These are phyloP conservation scores for Inonotus hispidus DNA, from an alignment of 1,284 basidiomycete genomes.

Conservation along the genomic window DNA sequence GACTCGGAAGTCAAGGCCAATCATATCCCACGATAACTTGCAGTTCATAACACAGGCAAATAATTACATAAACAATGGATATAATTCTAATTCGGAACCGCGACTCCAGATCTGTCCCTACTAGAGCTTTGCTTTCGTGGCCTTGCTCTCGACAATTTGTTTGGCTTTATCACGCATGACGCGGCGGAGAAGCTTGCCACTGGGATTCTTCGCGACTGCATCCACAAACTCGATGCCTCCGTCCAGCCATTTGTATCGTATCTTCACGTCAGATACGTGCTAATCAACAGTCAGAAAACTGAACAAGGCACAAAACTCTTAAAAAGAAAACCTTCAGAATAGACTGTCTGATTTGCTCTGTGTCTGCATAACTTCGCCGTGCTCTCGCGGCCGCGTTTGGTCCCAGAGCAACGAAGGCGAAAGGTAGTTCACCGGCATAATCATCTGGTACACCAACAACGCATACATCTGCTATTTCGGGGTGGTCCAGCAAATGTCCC, in stretches of 20 bases:
- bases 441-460: slow-evolving; percentile 75
- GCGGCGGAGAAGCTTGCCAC: slow-evolving; percentile 58
- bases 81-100: too few species aligned
- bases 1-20: neutral
- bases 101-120: neutral
- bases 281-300: slow-evolving; percentile 27
- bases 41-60: neutral
- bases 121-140: slow-evolving; percentile 7
- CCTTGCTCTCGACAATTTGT: slow-evolving; percentile 6
- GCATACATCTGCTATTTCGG: slow-evolving; percentile 65
- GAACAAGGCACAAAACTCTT: slow-evolving; percentile 1
- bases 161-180: slow-evolving; percentile 48
- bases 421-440: slow-evolving; percentile 71
- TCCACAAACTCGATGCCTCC: slow-evolving; percentile 69
- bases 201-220: slow-evolving; percentile 65
- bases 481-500: slow-evolving; percentile 67
- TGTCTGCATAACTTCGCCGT: slow-evolving; percentile 30
- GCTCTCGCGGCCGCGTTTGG: slow-evolving; percentile 38
- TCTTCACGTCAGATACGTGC: slow-evolving; percentile 66
- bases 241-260: slow-evolving; percentile 62
- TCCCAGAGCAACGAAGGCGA: slow-evolving; percentile 62
- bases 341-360: slow-evolving; percentile 36
- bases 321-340: slow-evolving; percentile 40
- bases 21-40: neutral
- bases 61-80: neutral